Evolutionary conservation across 1,284 basidiomycete genomes (phyloP), one percentile per base, ranked within the genome.

Genomic region (Puccinia coronata): DNA sequence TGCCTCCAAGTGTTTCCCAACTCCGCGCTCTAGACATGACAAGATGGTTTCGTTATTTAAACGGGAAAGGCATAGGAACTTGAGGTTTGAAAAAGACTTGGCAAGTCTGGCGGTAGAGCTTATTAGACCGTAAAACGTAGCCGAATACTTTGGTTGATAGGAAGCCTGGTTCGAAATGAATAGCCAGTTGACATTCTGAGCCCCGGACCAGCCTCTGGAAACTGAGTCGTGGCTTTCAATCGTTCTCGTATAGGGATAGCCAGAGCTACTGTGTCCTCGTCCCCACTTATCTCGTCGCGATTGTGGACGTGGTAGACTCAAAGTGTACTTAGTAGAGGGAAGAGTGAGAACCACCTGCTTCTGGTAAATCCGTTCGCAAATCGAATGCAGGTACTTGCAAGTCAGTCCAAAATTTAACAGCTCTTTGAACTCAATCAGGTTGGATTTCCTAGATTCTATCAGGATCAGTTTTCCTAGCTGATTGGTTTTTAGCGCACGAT

Each of bases 331-430:
- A n/a, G n/a, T 76, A 43, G 55, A 59, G 23, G 74, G 74, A 49
- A 76, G 55, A 43, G 43, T 65, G 39, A 76, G 55, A 12, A 76
- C 51, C 3, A 76, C 43, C 43, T 76, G 74, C 36, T 76, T 76
- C 59, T 76, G 74, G 34, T 76, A 76, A 76, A 76, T 61, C 31
- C 74, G 57, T 76, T 76, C 23, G 59, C 74, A 76, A 41, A 76
- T 63, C 25, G 55, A 61, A 36, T 76, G 74, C 20, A 76, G 55
- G n/a, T 57, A 41, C 61, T 63, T 76, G 55, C 74, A 76, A 63
- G 39, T 76, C n/a, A 59, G 36, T 25, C 74, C 59, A 16, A 76
- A 76, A 28, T 63, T 41, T 9, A 76, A 18, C 31, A 76, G 51
- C 25, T 76, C 57, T 41, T 76, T 39, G 61, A 76, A 76, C 41